phyloP scores from a whole-genome alignment of 495 filamentous ascomycete species.

The Talaromyces stipitatus region DNA sequence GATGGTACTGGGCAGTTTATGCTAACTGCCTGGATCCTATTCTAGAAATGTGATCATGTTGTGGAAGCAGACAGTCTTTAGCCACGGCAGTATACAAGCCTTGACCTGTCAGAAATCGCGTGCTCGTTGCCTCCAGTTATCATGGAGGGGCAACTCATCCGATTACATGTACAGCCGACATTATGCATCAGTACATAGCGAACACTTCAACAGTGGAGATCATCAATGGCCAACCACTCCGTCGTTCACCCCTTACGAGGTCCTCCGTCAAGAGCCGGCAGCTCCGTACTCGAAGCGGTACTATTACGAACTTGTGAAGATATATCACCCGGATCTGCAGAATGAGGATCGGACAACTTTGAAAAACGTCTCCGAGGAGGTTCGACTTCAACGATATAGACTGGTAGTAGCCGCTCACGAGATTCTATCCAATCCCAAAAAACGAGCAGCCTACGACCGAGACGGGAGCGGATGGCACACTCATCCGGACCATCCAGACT shows the following conservation, averaged over 20 bases:
- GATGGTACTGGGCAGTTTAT: constrained; percentile 5
- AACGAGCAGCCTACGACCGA: constrained; percentile 72
- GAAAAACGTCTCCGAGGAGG: constrained; percentile 39
- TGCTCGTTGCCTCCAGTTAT: not conserved
- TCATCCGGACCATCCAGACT: constrained; percentile 19
- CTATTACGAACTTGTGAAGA: constrained; percentile 86
- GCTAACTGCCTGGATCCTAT: not conserved
- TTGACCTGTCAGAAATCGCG: constrained; percentile 17
- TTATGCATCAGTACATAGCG: constrained; percentile 24
- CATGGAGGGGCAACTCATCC: constrained; percentile 1
- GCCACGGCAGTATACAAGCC: constrained; percentile 17
- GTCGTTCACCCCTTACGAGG: constrained; percentile 77
- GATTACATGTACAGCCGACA: constrained; percentile 9
- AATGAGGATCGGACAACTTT: constrained; percentile 42
- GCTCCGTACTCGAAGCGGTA: constrained; percentile 71
- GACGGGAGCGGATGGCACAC: constrained; percentile 74
- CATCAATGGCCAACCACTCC: constrained; percentile 29
- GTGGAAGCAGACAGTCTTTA: constrained; percentile 21
- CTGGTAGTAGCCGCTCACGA: constrained; percentile 80
- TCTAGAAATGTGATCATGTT: constrained; percentile 32
- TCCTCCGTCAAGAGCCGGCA: constrained; percentile 56
- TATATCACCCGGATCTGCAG: constrained; percentile 86
- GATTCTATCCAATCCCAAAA: constrained; percentile 77
- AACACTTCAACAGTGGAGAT: constrained; percentile 4
- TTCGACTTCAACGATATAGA: constrained; percentile 76